These are phyloP conservation scores for Ziziphus jujuba DNA, from an alignment of 306 rosid species.

Conservation along the genomic window DNA sequence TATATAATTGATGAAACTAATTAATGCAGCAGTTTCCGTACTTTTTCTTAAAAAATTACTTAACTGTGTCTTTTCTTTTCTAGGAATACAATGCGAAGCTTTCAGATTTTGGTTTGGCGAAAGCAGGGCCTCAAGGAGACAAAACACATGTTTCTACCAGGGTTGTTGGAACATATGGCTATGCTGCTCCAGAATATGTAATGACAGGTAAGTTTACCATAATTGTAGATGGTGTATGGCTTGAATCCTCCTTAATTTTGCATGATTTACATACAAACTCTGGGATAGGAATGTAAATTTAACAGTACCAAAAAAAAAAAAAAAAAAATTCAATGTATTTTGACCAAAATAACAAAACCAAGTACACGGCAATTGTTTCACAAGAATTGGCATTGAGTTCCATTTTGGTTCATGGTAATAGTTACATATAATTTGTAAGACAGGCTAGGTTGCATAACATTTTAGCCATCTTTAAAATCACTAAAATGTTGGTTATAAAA, in stretches of 20 bases:
- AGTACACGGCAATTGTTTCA: background rate
- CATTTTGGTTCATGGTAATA: no score
- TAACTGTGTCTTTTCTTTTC: slow-evolving; percentile 15
- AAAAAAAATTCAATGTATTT: background rate
- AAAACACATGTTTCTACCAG: slow-evolving; percentile 96
- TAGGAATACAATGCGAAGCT: slow-evolving; percentile 97
- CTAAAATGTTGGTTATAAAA: no score
- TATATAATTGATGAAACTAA: slow-evolving; percentile 32
- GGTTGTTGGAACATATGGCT: slow-evolving; percentile 95
- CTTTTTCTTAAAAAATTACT: slow-evolving; percentile 9
- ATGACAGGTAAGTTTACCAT: slow-evolving; percentile 73
- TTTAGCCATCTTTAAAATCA: no score
- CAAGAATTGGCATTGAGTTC: no score
- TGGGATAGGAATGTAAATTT: background rate
- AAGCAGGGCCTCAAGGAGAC: slow-evolving; percentile 98
- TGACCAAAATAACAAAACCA: background rate
- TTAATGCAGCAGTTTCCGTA: background rate
- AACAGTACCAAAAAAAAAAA: no score
- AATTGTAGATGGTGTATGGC: slow-evolving; percentile 13
- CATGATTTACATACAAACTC: slow-evolving; percentile 3
- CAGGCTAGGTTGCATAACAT: no score
- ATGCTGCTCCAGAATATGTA: slow-evolving; percentile 96
- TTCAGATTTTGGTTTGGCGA: slow-evolving; percentile 98
- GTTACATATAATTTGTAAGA: no score
- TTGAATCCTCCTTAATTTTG: slow-evolving; percentile 11